A percentile compares a stretch with the other conserved stretches of the same genome.
phyloP scores from a whole-genome alignment of 2,329 filamentous ascomycete genomes.

The Stagonosporopsis chrysanthemi region DNA sequence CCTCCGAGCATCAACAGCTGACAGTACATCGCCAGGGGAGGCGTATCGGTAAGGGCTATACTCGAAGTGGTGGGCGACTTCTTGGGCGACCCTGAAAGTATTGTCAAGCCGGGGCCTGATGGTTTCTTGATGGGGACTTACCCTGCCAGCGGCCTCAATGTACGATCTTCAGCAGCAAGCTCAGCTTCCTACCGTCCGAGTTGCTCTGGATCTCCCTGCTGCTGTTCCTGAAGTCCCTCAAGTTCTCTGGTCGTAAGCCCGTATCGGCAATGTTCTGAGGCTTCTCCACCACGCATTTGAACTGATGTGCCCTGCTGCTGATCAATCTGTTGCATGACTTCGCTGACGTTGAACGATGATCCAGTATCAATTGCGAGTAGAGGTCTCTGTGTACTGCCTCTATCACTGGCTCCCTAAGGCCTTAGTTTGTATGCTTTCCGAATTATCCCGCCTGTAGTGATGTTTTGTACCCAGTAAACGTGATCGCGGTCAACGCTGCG shows the following conservation, averaged over 20 bases:
- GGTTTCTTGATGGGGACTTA: background rate
- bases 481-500: conserved; percentile 3
- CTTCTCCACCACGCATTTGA: background rate
- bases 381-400: background rate
- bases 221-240: background rate
- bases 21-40: background rate
- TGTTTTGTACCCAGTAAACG: conserved; percentile 33
- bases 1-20: background rate
- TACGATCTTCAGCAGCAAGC: background rate
- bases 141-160: background rate
- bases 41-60: background rate
- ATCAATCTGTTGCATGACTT: background rate
- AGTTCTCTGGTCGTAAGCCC: background rate
- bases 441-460: conserved; percentile 2
- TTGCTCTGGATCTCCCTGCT: background rate
- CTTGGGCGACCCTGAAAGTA: background rate
- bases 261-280: background rate
- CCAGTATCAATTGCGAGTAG: background rate
- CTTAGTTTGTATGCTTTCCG: background rate
- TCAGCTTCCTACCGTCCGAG: background rate
- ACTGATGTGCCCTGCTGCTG: background rate
- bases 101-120: background rate
- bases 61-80: background rate
- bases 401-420: background rate
- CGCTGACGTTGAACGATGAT: background rate